Percentiles rank a stretch among this genome's conserved stretches.
Evolutionary conservation across 352 stramenopile genomes (phyloP).

Genomic region (Phytophthora lateralis): DNA sequence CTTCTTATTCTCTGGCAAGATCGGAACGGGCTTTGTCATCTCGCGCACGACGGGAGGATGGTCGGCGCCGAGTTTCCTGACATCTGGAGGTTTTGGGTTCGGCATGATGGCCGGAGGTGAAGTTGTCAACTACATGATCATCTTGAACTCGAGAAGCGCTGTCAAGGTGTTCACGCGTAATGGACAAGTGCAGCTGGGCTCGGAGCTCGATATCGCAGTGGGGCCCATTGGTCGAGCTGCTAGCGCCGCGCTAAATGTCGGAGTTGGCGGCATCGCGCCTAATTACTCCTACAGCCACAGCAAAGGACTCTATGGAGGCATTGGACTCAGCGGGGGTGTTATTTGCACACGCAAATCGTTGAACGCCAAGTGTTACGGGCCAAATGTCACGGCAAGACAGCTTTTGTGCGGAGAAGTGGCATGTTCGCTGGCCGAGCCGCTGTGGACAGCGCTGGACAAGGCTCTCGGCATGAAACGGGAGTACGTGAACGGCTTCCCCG

Average conservation of each 20-base stretch:
- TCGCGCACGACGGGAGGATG: conserved; percentile 71
- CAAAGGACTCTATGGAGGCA: conserved; percentile 73
- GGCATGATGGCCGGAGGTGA: conserved; percentile 87
- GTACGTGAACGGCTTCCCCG: conserved; percentile 67
- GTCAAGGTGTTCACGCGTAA: conserved; percentile 85
- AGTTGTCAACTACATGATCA: conserved; percentile 84
- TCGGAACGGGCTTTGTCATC: conserved; percentile 80
- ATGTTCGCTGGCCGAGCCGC: conserved; percentile 59
- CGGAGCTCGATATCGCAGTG: conserved; percentile 72
- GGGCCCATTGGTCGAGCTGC: conserved; percentile 73
- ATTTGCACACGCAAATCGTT: conserved; percentile 80
- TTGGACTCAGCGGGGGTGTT: conserved; percentile 68
- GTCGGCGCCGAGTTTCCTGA: conserved; percentile 78
- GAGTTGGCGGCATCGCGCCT: conserved; percentile 59
- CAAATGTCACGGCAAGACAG: conserved; percentile 64
- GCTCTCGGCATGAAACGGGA: conserved; percentile 65
- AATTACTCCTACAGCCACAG: conserved; percentile 88
- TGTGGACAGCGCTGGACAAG: conserved; percentile 69
- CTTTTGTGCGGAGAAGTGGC: conserved; percentile 73
- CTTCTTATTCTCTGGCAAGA: conserved; percentile 81
- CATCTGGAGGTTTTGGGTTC: conserved; percentile 73
- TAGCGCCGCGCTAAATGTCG: conserved; percentile 67
- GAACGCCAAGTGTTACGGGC: conserved; percentile 75
- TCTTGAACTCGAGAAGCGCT: conserved; percentile 71
- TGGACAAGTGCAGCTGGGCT: conserved; percentile 76